Percentiles rank a stretch among this genome's conserved stretches.
Conservation (phyloP, 306 rosid species). For the Dalbergia cochinchinensis region DNA sequence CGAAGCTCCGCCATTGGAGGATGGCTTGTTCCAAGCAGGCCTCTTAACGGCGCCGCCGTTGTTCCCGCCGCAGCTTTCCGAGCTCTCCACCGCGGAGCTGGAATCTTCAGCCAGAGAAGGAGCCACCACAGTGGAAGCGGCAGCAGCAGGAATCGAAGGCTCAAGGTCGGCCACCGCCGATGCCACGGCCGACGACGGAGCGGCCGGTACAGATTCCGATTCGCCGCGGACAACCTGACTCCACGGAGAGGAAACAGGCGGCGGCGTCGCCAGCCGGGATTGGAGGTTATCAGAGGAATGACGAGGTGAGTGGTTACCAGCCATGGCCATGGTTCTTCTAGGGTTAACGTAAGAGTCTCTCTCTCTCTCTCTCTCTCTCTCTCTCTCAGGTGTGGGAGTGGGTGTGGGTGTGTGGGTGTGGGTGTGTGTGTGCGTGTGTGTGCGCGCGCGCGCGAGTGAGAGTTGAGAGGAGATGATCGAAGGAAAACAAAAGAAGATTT, state of each 20-base stretch:
- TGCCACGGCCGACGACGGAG: conserved; percentile 44
- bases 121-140: not conserved
- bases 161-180: conserved; percentile 46
- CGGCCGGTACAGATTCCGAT: conserved; percentile 54
- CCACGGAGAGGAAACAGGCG: conserved; percentile 59
- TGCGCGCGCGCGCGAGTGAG: no score
- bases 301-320: conserved; percentile 53
- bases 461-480: conserved; percentile 63
- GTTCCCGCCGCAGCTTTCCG: conserved; percentile 47
- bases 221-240: conserved; percentile 69
- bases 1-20: conserved; percentile 58
- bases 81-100: conserved; percentile 50
- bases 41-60: conserved; percentile 60
- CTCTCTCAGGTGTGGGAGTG: no score
- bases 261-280: conserved; percentile 54
- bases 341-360: conserved; percentile 45
- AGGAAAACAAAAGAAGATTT: conserved; percentile 18
- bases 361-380: no score
- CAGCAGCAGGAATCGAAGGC: conserved; percentile 4
- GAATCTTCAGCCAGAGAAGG: conserved; percentile 49
- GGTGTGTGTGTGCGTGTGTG: not conserved
- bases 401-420: not conserved
- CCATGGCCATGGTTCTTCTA: conserved; percentile 57
- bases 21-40: conserved; percentile 81
- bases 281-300: conserved; percentile 55